A percentile compares a stretch with the other conserved stretches of the same genome.
These are phyloP conservation scores for Phaeoacremonium minimum DNA, from an alignment of 2,329 filamentous ascomycete genomes.

Conservation along the genomic window DNA sequence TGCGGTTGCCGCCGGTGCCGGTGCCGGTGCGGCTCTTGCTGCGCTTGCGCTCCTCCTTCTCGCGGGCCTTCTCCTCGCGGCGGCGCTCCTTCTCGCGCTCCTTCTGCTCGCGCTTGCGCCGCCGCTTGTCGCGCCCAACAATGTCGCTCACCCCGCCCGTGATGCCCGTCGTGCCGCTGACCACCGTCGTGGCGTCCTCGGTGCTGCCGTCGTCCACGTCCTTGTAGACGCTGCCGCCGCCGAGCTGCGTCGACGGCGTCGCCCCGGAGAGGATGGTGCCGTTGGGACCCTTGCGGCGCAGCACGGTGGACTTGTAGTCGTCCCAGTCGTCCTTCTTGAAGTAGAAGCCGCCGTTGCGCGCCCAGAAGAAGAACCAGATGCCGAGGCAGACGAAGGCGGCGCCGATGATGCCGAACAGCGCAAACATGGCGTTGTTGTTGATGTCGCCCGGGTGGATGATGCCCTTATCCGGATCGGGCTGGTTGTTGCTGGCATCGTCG, in stretches of 20 bases:
- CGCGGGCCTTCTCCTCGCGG: conserved; percentile 25
- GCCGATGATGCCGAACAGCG: conserved; percentile 80
- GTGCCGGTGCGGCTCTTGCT: conserved; percentile 21
- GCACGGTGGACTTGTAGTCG: conserved; percentile 93
- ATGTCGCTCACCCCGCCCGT: conserved; percentile 55
- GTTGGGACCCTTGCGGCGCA: conserved; percentile 84
- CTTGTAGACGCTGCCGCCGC: conserved; percentile 82
- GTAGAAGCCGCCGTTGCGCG: conserved; percentile 89
- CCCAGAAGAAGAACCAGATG: conserved; percentile 99
- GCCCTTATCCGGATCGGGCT: conserved; percentile 37
- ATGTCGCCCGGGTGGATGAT: conserved; percentile 51
- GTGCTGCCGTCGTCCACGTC: conserved; percentile 50
- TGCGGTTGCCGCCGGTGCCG: conserved; percentile 25
- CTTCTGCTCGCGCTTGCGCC: conserved; percentile 48
- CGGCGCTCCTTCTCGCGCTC: conserved; percentile 43
- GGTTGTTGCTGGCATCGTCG: conserved; percentile 21
- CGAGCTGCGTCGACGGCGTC: conserved; percentile 76
- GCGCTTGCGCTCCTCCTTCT: conserved; percentile 24
- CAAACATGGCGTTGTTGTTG: conserved; percentile 71
- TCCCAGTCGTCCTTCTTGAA: conserved; percentile 90
- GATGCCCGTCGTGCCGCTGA: conserved; percentile 38
- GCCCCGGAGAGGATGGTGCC: conserved; percentile 80
- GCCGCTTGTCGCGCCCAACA: conserved; percentile 47
- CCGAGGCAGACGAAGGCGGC: conserved; percentile 67
- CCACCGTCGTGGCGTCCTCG: conserved; percentile 34